Percentiles rank a stretch among this genome's conserved stretches.
phyloP scores from a whole-genome alignment of 2,329 filamentous ascomycete species.

The Chalara sp. region DNA sequence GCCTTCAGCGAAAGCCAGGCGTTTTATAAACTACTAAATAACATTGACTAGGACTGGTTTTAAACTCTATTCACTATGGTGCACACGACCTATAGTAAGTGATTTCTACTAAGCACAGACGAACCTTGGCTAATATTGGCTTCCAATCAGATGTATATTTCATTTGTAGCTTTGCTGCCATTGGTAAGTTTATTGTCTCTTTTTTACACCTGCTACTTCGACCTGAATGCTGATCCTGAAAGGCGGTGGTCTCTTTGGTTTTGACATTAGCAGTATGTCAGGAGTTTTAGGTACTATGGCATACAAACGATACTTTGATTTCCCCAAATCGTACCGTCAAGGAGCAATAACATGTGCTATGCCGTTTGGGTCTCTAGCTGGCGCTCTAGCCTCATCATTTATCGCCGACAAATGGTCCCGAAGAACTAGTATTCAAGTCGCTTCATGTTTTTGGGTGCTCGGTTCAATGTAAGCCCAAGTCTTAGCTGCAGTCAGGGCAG shows the following conservation, averaged over 20 bases:
- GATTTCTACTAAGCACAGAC: neutral
- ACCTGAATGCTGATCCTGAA: conserved; percentile 1
- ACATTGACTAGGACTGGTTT: too few relatives aligned
- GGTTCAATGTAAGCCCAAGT: conserved; percentile 31
- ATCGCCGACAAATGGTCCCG: conserved; percentile 47
- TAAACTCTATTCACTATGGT: neutral
- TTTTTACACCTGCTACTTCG: neutral
- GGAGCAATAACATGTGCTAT: conserved; percentile 68
- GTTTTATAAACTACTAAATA: too few relatives aligned
- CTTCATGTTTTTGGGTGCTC: conserved; percentile 41
- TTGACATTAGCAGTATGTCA: conserved; percentile 72
- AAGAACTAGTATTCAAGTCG: conserved; percentile 38
- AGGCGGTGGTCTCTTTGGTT: conserved; percentile 66
- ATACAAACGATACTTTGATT: conserved; percentile 67
- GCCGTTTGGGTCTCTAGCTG: conserved; percentile 65
- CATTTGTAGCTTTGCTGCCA: conserved; percentile 56
- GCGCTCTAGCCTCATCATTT: conserved; percentile 47
- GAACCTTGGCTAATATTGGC: conserved; percentile 13
- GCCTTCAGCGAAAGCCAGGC: too few relatives aligned
- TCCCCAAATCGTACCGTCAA: conserved; percentile 51
- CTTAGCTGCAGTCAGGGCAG: neutral
- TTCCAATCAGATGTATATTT: conserved; percentile 45
- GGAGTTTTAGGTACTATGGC: conserved; percentile 59
- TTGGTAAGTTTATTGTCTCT: conserved; percentile 36
- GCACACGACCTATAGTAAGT: neutral